Evolutionary conservation across 139 green algal species (phyloP).

Genomic region (Coelastrella sp.): DNA sequence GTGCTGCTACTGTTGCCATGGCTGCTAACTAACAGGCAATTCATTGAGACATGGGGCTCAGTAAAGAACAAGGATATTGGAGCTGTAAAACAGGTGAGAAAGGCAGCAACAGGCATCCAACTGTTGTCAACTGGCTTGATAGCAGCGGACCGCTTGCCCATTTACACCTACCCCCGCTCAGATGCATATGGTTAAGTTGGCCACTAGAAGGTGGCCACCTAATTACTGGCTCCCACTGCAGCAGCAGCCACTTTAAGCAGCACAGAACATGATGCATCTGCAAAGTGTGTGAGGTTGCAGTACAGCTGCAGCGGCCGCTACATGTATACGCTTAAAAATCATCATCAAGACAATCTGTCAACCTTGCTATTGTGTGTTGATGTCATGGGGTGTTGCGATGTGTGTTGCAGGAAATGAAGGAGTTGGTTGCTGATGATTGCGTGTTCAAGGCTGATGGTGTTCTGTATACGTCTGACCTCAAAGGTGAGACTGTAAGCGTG

Average conservation of each 20-base stretch:
- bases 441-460: slow-evolving; percentile 44
- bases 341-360: neutral
- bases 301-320: too few relatives aligned
- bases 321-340: neutral
- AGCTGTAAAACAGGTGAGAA: slow-evolving; percentile 11
- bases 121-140: neutral
- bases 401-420: slow-evolving; percentile 23
- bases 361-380: neutral
- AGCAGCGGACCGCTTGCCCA: neutral
- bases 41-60: slow-evolving; percentile 41
- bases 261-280: too few relatives aligned
- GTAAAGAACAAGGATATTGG: neutral
- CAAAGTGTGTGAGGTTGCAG: too few relatives aligned
- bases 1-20: neutral
- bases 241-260: too few relatives aligned
- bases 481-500: slow-evolving; percentile 1
- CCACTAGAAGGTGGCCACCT: too few relatives aligned
- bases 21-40: neutral
- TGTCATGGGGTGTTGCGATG: neutral
- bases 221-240: too few relatives aligned
- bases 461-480: slow-evolving; percentile 20
- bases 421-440: slow-evolving; percentile 22
- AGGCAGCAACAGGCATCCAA: neutral
- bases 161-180: too few relatives aligned
- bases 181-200: too few relatives aligned